Conservation (phyloP, 768 basidiomycete species). For the Boletus reticulatus region DNA sequence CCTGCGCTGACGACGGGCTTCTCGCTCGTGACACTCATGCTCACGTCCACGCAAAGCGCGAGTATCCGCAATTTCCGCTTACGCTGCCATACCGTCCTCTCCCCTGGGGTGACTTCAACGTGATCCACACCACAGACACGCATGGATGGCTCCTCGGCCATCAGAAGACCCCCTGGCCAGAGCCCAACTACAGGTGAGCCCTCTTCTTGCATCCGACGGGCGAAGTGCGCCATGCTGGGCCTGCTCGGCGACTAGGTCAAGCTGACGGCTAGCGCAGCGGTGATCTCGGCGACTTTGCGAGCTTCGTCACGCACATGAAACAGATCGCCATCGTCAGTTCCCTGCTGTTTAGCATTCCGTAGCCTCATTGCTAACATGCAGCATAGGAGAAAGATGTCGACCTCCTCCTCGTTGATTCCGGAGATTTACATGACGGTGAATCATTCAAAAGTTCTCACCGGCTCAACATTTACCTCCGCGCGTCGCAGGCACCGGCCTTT, state of each 20-base stretch:
- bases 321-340: constrained; percentile 54
- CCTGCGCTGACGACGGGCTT: constrained; percentile 19
- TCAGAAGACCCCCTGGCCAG: constrained; percentile 68
- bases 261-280: constrained; percentile 33
- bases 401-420: constrained; percentile 78
- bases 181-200: constrained; percentile 67
- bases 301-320: constrained; percentile 86
- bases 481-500: constrained; percentile 66
- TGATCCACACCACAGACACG: constrained; percentile 84
- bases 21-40: constrained; percentile 30
- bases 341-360: background rate
- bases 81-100: constrained; percentile 63
- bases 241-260: background rate
- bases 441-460: background rate
- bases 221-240: background rate
- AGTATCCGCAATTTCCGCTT: constrained; percentile 41
- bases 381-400: constrained; percentile 68
- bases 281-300: constrained; percentile 79
- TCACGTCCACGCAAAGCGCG: constrained; percentile 35
- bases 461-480: background rate
- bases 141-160: constrained; percentile 85
- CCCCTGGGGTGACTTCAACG: constrained; percentile 87
- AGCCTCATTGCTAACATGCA: background rate
- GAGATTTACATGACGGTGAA: constrained; percentile 71
- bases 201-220: background rate